These are phyloP conservation scores for Dictyophora rubrovolvata DNA, from an alignment of 768 basidiomycete species.

Conservation along the genomic window DNA sequence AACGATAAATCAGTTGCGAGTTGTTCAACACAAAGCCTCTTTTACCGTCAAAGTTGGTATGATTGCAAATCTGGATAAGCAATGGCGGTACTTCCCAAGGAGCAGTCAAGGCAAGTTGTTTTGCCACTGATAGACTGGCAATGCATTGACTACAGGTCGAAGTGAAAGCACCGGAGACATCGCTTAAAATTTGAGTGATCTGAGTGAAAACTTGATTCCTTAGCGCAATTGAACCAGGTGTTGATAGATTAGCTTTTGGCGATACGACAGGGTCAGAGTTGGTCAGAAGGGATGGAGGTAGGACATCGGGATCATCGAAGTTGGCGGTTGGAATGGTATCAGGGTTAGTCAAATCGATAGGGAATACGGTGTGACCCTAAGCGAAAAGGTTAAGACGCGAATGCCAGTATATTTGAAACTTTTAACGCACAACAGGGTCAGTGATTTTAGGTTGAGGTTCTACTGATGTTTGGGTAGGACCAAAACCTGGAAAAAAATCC, in stretches of 20 bases:
- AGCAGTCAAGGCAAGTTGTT: constrained; percentile 5
- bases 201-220: neutral
- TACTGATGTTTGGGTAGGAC: constrained; percentile 8
- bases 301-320: constrained; percentile 7
- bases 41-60: constrained; percentile 5
- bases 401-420: neutral
- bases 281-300: constrained; percentile 10
- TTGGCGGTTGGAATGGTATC: constrained; percentile 11
- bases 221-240: constrained; percentile 4
- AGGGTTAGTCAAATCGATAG: constrained; percentile 10
- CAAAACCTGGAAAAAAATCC: constrained; percentile 9
- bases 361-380: constrained; percentile 5
- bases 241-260: constrained; percentile 5
- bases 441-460: constrained; percentile 11
- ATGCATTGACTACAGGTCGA: constrained; percentile 7
- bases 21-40: neutral
- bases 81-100: constrained; percentile 12
- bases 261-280: neutral
- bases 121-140: constrained; percentile 6
- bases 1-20: neutral
- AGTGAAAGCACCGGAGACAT: neutral
- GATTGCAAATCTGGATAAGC: constrained; percentile 10
- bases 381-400: neutral
- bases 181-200: constrained; percentile 8
- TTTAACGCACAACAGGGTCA: constrained; percentile 4